Evolutionary conservation across 345 rosid species (phyloP), one percentile per base, ranked within the genome.

Genomic region (Turritis glabra): DNA sequence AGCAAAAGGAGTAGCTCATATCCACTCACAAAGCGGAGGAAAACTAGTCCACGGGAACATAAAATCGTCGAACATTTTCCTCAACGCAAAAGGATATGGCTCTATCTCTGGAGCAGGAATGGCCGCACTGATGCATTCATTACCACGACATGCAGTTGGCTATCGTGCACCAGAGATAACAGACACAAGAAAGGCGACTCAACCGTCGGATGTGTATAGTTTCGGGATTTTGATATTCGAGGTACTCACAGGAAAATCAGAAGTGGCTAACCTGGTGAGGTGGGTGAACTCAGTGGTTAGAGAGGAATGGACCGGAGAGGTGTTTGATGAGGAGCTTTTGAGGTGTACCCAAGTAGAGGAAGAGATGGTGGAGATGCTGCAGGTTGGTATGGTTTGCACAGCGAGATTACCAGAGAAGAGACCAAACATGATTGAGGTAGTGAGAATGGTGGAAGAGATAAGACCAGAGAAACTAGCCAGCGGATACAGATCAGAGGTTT

Each of bases 291-390:
- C 98, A 0, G 98, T 92, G 17, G 98, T 96, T 23, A 86, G 98
- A 67, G 99, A 96, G 67, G 99, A 96, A 80, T 96, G 99, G 99
- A 90, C 98, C 0, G 99, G 96, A 18, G 98, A 92, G 77, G 99
- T 92, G 67, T 96, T 92, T 69, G 98, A 96, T 60, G 71, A 88
- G 37, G 91, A 83, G 85, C 91, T 96, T 27, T 43, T 92, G 82
- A 82, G 94, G 82, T 89, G 82, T 79, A 89, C 99, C 5, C 89
- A 92, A 57, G 90, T 92, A 33, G 99, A 95, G 80, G 97, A 92
- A 79, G 98, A 92, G 85, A 85, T 92, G 97, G 99, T 96, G 32
- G 97, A 87, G 84, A 89, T 96, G 98, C 72, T 96, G 61, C 98
- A 95, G 76, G 84, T 92, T 26, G 97, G 89, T 14, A 87, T 90